Evolutionary conservation across 2,329 filamentous ascomycete genomes (phyloP), one percentile per base, ranked within the genome.

Genomic region (Penicillium sp.): DNA sequence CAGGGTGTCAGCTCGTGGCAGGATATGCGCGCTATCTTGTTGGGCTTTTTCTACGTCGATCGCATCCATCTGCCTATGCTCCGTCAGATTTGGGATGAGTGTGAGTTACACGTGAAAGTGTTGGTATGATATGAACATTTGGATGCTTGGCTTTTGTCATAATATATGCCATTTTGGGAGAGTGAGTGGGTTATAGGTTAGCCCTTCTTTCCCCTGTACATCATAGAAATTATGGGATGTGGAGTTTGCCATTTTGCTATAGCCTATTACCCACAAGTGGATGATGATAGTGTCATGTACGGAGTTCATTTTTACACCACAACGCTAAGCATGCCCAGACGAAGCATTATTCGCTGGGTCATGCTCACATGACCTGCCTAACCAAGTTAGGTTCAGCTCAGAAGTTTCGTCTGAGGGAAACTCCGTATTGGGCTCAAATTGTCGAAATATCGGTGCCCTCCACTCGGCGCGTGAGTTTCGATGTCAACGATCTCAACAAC

Each of bases 11-110:
- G 41, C 11, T 61, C 65, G 6, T 71, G 67, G 63, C 66, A 71
- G 40, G 64, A 68, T 35, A 60, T 65, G 10, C 62, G 67, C 1
- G 43, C 50, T 8, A 46, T 69, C 10, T 53, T 71, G 31, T 44
- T 64, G 16, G 58, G 64, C 8, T 71, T 65, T 52, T 71, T 69
- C 52, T 71, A 70, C 50, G 59, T 63, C 38, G 68, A 71, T 49
- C 65, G 68, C 28, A 56, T 58, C 41, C 68, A 71, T 49, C 49
- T 65, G 28, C 49, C 48, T 11, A 58, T 65, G 41, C 47, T 68
- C 19, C 59, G 63, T 41, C 59, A 60, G 28, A 41, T 71, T 22
- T 70, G 68, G 66, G 61, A 64, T 37, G 63, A 70, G 46, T 55
- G 67, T 28, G 56, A 63, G 35, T 39, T 56, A 28, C 56, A 56